These are phyloP conservation scores for Apiotrichum sp. DNA, from an alignment of 1,284 basidiomycete species.

Conservation along the genomic window DNA sequence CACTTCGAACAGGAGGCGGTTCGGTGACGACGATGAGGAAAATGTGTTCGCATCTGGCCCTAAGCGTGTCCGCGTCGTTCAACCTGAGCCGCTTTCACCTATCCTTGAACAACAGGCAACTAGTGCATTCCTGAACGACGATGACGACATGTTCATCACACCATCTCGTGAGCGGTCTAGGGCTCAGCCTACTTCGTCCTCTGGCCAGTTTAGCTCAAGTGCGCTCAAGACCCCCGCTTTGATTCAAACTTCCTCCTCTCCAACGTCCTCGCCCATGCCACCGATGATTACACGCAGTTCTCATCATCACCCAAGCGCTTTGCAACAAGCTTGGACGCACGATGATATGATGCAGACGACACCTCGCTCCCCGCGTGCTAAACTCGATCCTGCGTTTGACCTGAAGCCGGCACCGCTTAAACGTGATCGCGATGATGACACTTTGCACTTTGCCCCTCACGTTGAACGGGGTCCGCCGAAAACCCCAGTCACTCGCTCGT, in stretches of 20 bases:
- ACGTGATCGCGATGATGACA: constrained; percentile 11
- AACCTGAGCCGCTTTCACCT: constrained; percentile 28
- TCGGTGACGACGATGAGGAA: constrained; percentile 29
- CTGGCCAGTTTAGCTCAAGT: constrained; percentile 21
- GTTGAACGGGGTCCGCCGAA: constrained; percentile 28
- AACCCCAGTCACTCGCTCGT: constrained; percentile 40
- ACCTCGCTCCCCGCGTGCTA: constrained; percentile 21
- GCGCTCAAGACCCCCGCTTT: constrained; percentile 42
- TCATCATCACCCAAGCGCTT: constrained; percentile 34
- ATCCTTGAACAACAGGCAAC: constrained; percentile 21
- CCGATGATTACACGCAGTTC: constrained; percentile 33
- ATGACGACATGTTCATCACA: constrained; percentile 36
- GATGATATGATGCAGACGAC: constrained; percentile 29
- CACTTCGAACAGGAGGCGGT: not conserved
- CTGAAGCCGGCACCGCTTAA: constrained; percentile 30
- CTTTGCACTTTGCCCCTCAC: constrained; percentile 1
- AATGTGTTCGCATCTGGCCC: constrained; percentile 28
- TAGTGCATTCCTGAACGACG: constrained; percentile 17
- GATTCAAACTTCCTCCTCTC: constrained; percentile 42
- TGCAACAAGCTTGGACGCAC: constrained; percentile 42
- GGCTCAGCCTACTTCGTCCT: not conserved
- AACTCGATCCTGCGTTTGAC: constrained; percentile 39
- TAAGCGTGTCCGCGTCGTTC: constrained; percentile 32
- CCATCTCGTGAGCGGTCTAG: constrained; percentile 32
- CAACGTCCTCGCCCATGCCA: constrained; percentile 46